Conservation (phyloP, 352 stramenopile species). For the Pythium aquatile region DNA sequence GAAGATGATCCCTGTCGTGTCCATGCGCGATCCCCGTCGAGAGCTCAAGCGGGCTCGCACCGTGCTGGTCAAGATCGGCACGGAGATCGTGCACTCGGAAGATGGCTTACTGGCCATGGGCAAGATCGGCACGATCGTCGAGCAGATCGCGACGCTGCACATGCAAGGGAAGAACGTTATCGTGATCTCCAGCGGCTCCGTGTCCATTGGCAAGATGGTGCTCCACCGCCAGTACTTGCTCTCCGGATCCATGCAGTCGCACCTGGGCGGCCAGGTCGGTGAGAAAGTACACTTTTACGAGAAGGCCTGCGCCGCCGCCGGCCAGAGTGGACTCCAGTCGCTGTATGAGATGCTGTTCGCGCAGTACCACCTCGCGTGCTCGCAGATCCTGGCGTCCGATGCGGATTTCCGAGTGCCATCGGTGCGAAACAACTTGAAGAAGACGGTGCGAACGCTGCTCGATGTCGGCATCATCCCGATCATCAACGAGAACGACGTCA, state of each 20-base stretch:
- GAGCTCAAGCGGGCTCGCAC: constrained; percentile 61
- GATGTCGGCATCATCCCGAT: constrained; percentile 84
- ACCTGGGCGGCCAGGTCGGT: constrained; percentile 62
- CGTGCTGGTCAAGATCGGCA: constrained; percentile 86
- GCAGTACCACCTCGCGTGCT: constrained; percentile 83
- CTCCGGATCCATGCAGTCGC: constrained; percentile 80
- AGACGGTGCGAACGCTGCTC: constrained; percentile 60
- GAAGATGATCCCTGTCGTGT: constrained; percentile 10
- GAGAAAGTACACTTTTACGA: constrained; percentile 65
- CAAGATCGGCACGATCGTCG: constrained; percentile 83
- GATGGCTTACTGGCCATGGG: constrained; percentile 77
- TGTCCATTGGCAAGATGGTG: constrained; percentile 80
- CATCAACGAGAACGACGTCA: constrained; percentile 88
- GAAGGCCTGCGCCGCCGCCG: constrained; percentile 64
- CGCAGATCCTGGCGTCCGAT: constrained; percentile 78
- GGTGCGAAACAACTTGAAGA: constrained; percentile 65
- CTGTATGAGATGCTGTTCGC: constrained; percentile 86
- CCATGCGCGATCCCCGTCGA: constrained; percentile 28
- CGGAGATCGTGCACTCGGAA: constrained; percentile 80
- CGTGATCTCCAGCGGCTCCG: constrained; percentile 78
- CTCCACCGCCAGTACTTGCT: constrained; percentile 80
- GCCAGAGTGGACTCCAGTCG: constrained; percentile 79
- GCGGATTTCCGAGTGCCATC: constrained; percentile 67
- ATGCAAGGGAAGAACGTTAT: constrained; percentile 84
- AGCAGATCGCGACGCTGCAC: constrained; percentile 80